Evolutionary conservation across 108 stramenopile species (phyloP), one percentile per base, ranked within the genome.

Genomic region (Craspedostauros australis): DNA sequence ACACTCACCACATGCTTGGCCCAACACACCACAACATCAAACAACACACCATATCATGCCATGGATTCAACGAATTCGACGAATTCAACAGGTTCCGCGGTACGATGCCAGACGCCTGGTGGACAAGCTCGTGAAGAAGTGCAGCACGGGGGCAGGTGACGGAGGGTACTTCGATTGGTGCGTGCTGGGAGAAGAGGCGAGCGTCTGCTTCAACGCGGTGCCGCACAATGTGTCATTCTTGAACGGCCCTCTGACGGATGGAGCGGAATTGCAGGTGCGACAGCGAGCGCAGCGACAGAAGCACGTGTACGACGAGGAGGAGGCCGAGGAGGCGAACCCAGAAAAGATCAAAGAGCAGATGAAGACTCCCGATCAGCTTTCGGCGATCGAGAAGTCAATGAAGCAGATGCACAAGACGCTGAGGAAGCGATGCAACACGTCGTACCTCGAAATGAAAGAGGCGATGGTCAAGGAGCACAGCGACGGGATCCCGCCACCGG

Each of bases 201-300:
- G 86, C 5, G 70, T 78, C 2, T 90, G 88, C 52, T 90, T 86
- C 76, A 84, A 84, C 39, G 51, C 86, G 16, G 46, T 86, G 23
- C 92, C 92, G 23, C 57, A 70, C 15, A 42, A 63, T 20, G 73
- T 90, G 6, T 50, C 51, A 28, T 90, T 90, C 57, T 39, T 90
- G 29, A 57, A 80, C 30, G 92, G 92, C 41, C 80, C 86, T 2
- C 48, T 87, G 21, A 36, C 50, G 0, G 39, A 59, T 30, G 67
- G 59, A 2, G 39, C 28, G 0, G 75, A 68, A 50, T 57, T 54
- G 30, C 66, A 76, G 38, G 82, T 77, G 40, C 52, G 77, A 15
- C 83, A 86, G 42, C 70, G 77, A 37, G 41, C 47, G 15, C 64
- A 61, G 22, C 55, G 72, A 7, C 28, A 50, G n/a, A 60, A 30